A percentile compares a stretch with the other conserved stretches of the same genome.
These are phyloP conservation scores for Plantago coronopus DNA, from an alignment of 305 asterid species.

Conservation along the genomic window DNA sequence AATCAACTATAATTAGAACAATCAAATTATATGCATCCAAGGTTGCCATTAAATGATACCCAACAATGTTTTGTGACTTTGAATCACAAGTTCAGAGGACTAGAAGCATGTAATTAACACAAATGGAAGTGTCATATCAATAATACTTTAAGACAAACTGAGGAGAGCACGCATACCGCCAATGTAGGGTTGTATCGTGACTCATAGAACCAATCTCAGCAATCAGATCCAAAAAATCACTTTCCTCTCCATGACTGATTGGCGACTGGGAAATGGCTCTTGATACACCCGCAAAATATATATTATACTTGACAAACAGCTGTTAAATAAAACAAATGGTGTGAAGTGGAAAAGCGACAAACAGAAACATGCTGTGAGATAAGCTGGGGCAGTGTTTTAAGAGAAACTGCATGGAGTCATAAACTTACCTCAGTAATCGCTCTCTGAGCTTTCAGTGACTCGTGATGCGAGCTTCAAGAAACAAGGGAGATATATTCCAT, in stretches of 20 bases:
- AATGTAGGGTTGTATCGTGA: constrained; percentile 76
- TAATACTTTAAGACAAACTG: constrained; percentile 14
- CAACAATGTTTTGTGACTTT: constrained; percentile 3
- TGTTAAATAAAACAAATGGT: constrained; percentile 32
- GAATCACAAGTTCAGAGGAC: constrained; percentile 10
- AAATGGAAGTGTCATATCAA: constrained; percentile 11
- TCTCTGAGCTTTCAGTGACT: constrained; percentile 94
- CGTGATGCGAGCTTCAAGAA: constrained; percentile 84
- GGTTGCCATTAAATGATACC: constrained; percentile 9
- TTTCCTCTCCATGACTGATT: constrained; percentile 49
- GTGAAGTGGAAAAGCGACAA: constrained; percentile 13
- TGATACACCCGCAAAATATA: constrained; percentile 81
- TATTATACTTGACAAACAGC: constrained; percentile 96
- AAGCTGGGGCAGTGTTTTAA: neutral
- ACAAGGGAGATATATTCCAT: constrained; percentile 27
- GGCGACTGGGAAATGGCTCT: constrained; percentile 56
- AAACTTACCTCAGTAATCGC: constrained; percentile 90
- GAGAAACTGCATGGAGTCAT: constrained; percentile 18
- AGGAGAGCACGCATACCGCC: constrained; percentile 63
- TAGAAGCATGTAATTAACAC: constrained; percentile 11
- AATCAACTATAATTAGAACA: constrained; percentile 22
- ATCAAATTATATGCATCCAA: neutral
- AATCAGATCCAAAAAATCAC: constrained; percentile 73
- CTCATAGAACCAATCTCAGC: constrained; percentile 87
- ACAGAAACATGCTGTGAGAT: constrained; percentile 10